Base-by-base conservation (phyloP, 2,329 filamentous ascomycete species). In the Ambrosiella beaveri region DNA sequence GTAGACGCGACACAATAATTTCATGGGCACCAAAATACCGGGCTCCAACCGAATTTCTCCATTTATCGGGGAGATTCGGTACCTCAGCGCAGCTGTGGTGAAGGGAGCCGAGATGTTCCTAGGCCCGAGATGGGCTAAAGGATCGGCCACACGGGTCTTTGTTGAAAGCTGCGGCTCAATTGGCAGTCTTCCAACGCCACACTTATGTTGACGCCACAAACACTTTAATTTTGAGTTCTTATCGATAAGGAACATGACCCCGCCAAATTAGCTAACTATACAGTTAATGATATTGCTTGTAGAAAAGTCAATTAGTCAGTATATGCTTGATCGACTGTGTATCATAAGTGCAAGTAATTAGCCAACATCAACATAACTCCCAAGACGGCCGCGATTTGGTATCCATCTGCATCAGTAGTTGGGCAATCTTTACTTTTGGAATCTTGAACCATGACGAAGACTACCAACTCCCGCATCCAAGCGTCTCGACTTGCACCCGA, bases 401-500 rank as follows among this genome's bases (percentile, higher is more conserved):
- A 27, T 27, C 27, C 27, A 27, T 27, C 27, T 27, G 27, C 3
- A 27, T 27, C 27, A 27, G 27, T 27, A 4, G 27, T 4, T 27
- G 27, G 27, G 3, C 2, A 27, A 4, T 27, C 3, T 27, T 27
- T 19, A 19, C 19, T 19, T 27, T 27, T 27, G 27, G 27, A 27
- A 27, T 27, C 27, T 4, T 69, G 68, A 54, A 74, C 71, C 57
- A 71, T 68, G 62, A 89, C 89, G n/a, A 75, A 85, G 75, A 84
- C 84, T 52, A 73, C 71, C 36, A 75, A 80, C 45, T 75, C 80
- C 67, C 85, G 82, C 65, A 93, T 88, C 70, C 85, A 77, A 66
- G 70, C 80, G 65, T 73, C 79, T 64, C 88, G 90, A 64, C 77
- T 95, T 11, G 80, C 88, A 1, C 88, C 93, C 35, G 93, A 98